phyloP scores from a whole-genome alignment of 2,329 filamentous ascomycete species.

The Fusarium sp. region DNA sequence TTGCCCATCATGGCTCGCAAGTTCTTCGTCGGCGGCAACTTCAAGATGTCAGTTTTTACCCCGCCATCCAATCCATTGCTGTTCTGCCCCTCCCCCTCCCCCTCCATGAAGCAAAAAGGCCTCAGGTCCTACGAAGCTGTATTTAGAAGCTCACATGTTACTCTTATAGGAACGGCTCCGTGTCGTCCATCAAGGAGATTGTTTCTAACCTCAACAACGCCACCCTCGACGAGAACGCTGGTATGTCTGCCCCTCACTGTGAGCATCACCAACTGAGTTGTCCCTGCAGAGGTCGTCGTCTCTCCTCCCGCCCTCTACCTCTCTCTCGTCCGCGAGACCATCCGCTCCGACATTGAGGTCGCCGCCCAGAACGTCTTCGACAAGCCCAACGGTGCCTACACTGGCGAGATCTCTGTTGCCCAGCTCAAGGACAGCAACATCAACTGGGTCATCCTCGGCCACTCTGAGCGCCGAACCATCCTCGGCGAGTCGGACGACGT shows the following conservation, averaged over 20 bases:
- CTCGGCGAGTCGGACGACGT: conserved; percentile 87
- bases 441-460: conserved; percentile 90
- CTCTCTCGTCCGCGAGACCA: conserved; percentile 81
- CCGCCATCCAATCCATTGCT: conserved; percentile 37
- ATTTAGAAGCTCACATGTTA: conserved; percentile 22
- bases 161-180: conserved; percentile 84
- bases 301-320: conserved; percentile 93
- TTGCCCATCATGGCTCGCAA: conserved; percentile 84
- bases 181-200: conserved; percentile 90
- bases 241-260: conserved; percentile 58
- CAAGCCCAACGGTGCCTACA: conserved; percentile 96
- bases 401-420: conserved; percentile 91
- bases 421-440: conserved; percentile 92
- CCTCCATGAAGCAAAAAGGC: conserved; percentile 41
- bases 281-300: conserved; percentile 84
- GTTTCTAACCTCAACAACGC: conserved; percentile 89
- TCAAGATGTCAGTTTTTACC: conserved; percentile 84
- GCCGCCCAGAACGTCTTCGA: conserved; percentile 97
- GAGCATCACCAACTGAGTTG: conserved; percentile 11
- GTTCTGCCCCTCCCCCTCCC: conserved; percentile 27
- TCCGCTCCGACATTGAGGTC: conserved; percentile 81
- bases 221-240: conserved; percentile 78
- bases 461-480: conserved; percentile 94
- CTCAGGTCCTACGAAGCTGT: conserved; percentile 36
- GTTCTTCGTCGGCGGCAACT: conserved; percentile 99